Percentiles rank a stretch among this genome's conserved stretches.
These are phyloP conservation scores for Yamadazyma scolyti DNA, from an alignment of 805 yeast species.

Conservation along the genomic window DNA sequence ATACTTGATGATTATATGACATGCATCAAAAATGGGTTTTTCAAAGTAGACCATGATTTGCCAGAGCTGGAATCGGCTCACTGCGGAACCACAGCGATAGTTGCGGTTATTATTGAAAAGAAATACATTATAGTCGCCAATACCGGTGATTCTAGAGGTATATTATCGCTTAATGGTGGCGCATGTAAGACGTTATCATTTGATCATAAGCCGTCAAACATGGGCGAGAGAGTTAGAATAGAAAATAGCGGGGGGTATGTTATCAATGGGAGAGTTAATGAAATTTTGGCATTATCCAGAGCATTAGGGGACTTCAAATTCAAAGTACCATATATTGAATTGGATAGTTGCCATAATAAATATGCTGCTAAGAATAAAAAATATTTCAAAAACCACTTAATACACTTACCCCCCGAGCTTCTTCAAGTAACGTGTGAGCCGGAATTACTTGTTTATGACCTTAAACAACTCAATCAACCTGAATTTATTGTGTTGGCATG, in stretches of 20 bases:
- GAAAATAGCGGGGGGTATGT: slow-evolving; percentile 39
- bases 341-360: slow-evolving; percentile 23
- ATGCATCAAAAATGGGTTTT: slow-evolving; percentile 30
- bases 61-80: slow-evolving; percentile 23
- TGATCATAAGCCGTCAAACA: slow-evolving; percentile 41
- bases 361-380: slow-evolving; percentile 21
- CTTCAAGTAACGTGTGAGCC: slow-evolving; percentile 44
- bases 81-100: slow-evolving; percentile 43
- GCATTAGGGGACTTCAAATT: slow-evolving; percentile 45
- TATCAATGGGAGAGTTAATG: slow-evolving; percentile 37
- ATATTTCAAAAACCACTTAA: slow-evolving; percentile 21
- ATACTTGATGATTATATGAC: slow-evolving; percentile 15
- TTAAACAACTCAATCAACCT: slow-evolving; percentile 16
- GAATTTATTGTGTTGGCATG: slow-evolving; percentile 42
- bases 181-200: slow-evolving; percentile 47
- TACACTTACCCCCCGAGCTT: slow-evolving; percentile 40
- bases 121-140: slow-evolving; percentile 56
- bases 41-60: slow-evolving; percentile 32
- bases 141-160: slow-evolving; percentile 73
- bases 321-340: slow-evolving; percentile 34
- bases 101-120: slow-evolving; percentile 26
- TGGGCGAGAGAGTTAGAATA: slow-evolving; percentile 42
- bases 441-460: slow-evolving; percentile 36
- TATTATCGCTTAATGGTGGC: slow-evolving; percentile 56
- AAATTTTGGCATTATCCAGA: slow-evolving; percentile 39